A percentile compares a stretch with the other conserved stretches of the same genome.
Evolutionary conservation across 768 basidiomycete species (phyloP).

Genomic region (Mycena maculata): DNA sequence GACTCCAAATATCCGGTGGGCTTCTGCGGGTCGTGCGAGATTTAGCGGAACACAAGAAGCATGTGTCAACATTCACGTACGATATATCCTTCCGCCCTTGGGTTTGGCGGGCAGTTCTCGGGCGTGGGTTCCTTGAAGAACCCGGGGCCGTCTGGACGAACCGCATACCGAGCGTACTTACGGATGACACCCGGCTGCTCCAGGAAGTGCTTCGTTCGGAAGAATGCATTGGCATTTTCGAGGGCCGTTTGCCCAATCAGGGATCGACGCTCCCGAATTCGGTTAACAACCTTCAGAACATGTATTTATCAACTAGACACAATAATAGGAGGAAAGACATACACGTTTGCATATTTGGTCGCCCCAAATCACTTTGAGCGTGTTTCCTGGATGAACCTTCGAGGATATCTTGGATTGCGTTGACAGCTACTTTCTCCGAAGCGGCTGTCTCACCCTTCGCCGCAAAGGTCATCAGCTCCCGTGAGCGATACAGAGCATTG

Average conservation of each 20-base stretch:
- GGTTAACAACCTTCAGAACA: neutral
- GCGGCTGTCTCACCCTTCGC: neutral
- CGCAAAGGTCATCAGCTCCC: neutral
- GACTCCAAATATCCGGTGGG: conserved; percentile 1
- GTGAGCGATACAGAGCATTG: neutral
- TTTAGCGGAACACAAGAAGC: neutral
- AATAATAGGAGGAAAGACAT: neutral
- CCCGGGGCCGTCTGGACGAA: neutral
- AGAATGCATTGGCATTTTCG: neutral
- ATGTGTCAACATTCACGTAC: neutral
- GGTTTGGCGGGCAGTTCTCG: neutral
- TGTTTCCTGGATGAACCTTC: neutral
- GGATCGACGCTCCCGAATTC: neutral
- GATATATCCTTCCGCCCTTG: neutral
- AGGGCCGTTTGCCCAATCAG: neutral
- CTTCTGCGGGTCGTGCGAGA: neutral
- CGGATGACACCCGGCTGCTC: neutral
- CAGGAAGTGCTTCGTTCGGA: neutral
- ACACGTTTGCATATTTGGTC: neutral
- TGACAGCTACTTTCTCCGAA: neutral
- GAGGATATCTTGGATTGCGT: neutral
- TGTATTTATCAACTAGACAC: neutral
- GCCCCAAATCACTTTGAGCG: neutral
- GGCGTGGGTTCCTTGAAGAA: conserved; percentile 3
- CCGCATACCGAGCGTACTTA: neutral